phyloP scores from a whole-genome alignment of 2,329 filamentous ascomycete genomes.

The Ophiobolus disseminans region DNA sequence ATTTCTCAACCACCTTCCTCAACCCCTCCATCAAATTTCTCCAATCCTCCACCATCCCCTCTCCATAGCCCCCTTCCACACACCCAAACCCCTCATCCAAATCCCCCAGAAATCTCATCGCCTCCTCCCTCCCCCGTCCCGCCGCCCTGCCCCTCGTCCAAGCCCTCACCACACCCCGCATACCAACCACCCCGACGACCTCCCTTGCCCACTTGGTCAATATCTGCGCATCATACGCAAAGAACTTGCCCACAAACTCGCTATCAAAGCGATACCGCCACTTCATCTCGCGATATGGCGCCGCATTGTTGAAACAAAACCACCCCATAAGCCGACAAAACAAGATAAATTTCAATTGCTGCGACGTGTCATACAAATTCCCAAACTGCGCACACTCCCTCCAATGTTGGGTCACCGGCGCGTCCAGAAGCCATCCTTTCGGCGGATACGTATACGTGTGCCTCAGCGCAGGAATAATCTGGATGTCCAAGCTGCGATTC shows the following conservation, averaged over 20 bases:
- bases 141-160: conserved; percentile 10
- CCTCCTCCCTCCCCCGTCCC: conserved; percentile 12
- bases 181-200: conserved; percentile 5
- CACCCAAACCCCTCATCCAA: conserved; percentile 5
- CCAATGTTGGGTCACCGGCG: conserved; percentile 25
- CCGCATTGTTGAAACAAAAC: conserved; percentile 13
- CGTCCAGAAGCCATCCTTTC: conserved; percentile 21
- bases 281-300: neutral
- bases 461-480: conserved; percentile 9
- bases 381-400: conserved; percentile 30
- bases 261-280: conserved; percentile 19
- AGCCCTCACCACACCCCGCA: conserved; percentile 8
- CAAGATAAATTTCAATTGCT: conserved; percentile 20
- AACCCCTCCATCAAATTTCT: conserved; percentile 3
- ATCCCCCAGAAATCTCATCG: conserved; percentile 7
- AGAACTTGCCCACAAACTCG: neutral
- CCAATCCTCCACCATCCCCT: conserved; percentile 1
- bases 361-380: conserved; percentile 25
- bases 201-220: conserved; percentile 8
- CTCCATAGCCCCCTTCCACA: neutral
- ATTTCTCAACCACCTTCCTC: conserved; percentile 8
- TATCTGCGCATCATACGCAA: neutral
- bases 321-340: conserved; percentile 29
- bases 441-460: conserved; percentile 22
- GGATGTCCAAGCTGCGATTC: conserved; percentile 23